phyloP scores from a whole-genome alignment of 331 rosid species.

The Saraca asoca region DNA sequence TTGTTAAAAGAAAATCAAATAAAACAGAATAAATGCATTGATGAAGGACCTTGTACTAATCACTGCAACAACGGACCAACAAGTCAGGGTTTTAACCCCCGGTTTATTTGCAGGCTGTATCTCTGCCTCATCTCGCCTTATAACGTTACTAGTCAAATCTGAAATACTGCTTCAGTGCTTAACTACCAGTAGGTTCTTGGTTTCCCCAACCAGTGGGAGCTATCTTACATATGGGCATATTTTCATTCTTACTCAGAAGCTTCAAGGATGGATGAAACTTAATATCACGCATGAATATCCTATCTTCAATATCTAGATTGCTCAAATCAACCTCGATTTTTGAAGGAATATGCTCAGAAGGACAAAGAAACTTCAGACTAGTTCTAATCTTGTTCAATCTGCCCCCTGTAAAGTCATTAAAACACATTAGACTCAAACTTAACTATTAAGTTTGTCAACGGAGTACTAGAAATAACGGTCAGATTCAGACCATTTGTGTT shows the following conservation, averaged over 20 bases:
- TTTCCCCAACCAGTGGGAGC: slow-evolving; percentile 49
- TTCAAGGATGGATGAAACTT: slow-evolving; percentile 76
- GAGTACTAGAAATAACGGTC: background rate
- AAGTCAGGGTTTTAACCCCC: slow-evolving; percentile 10
- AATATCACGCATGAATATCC: slow-evolving; percentile 61
- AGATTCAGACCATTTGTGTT: background rate
- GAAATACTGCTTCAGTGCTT: slow-evolving; percentile 29
- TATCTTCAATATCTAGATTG: slow-evolving; percentile 77
- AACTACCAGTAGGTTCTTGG: slow-evolving; percentile 40
- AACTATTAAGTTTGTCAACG: background rate
- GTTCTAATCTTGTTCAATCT: slow-evolving; percentile 65
- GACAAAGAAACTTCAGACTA: slow-evolving; percentile 63
- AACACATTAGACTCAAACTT: background rate
- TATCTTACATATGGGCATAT: slow-evolving; percentile 80
- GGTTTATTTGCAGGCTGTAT: slow-evolving; percentile 37
- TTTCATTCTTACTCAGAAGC: slow-evolving; percentile 81
- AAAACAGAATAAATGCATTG: slow-evolving; percentile 6
- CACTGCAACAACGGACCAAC: slow-evolving; percentile 26
- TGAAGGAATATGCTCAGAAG: slow-evolving; percentile 81
- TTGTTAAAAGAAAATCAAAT: background rate
- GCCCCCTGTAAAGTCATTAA: slow-evolving; percentile 62
- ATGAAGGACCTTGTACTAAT: slow-evolving; percentile 16
- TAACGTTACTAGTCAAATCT: slow-evolving; percentile 6
- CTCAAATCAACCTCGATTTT: slow-evolving; percentile 87
- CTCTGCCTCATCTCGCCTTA: slow-evolving; percentile 24